Percentiles rank a stretch among this genome's conserved stretches.
Evolutionary conservation across 129 eudicot species (phyloP).

Genomic region (Tagetes patula): DNA sequence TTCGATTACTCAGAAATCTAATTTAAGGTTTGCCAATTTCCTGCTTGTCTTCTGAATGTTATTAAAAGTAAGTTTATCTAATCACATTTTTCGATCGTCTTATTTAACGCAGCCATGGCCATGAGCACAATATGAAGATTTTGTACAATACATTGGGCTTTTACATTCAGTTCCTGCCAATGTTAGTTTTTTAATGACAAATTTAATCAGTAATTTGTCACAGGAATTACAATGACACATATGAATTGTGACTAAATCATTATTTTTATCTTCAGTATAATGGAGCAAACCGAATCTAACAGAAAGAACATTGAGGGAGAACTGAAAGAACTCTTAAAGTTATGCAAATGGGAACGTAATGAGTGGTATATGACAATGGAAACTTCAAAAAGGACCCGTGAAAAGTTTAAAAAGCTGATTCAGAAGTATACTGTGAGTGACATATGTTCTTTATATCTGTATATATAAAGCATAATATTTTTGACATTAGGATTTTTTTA

Average conservation of each 20-base stretch:
- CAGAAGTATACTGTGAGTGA: slow-evolving; percentile 79
- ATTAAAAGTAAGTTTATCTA: neutral
- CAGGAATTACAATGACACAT: neutral
- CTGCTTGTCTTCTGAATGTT: neutral
- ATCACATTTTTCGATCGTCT: neutral
- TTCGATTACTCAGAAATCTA: slow-evolving; percentile 43
- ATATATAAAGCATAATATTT: neutral
- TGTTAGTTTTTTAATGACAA: slow-evolving; percentile 37
- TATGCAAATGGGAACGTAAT: slow-evolving; percentile 68
- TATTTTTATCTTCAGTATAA: slow-evolving; percentile 41
- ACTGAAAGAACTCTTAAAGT: slow-evolving; percentile 58
- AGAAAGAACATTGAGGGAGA: slow-evolving; percentile 62
- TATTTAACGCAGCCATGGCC: slow-evolving; percentile 48
- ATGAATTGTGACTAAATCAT: neutral
- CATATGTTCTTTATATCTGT: neutral
- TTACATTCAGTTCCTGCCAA: slow-evolving; percentile 75
- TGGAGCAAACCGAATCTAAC: slow-evolving; percentile 51
- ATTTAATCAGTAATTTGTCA: neutral
- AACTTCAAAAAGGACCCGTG: slow-evolving; percentile 58
- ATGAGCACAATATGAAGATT: slow-evolving; percentile 59
- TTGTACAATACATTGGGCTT: slow-evolving; percentile 83
- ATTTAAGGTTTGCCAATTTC: slow-evolving; percentile 43
- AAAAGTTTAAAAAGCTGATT: slow-evolving; percentile 65
- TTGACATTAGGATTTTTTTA: neutral
- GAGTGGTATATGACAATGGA: slow-evolving; percentile 61